These are phyloP conservation scores for Daedaleopsis nitida DNA, from an alignment of 768 basidiomycete species.

Conservation along the genomic window DNA sequence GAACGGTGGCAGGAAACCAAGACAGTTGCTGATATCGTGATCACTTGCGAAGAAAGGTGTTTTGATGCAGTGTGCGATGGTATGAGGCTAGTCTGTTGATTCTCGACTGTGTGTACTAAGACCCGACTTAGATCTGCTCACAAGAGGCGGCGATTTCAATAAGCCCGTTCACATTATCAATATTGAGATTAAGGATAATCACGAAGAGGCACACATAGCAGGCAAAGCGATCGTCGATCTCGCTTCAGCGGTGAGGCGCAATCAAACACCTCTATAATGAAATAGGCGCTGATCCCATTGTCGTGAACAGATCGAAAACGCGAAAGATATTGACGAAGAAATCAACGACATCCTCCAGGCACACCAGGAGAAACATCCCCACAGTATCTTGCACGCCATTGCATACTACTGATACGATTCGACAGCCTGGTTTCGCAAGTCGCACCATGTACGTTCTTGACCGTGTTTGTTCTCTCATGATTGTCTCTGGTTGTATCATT, in stretches of 20 bases:
- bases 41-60: slow-evolving; percentile 98
- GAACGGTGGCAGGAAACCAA: slow-evolving; percentile 96
- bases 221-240: slow-evolving; percentile 94
- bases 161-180: slow-evolving; percentile 96
- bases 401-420: slow-evolving; percentile 71
- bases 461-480: neutral
- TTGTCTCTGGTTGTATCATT: slow-evolving; percentile 9
- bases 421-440: neutral
- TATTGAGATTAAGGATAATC: slow-evolving; percentile 98
- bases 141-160: slow-evolving; percentile 89
- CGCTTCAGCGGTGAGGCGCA: slow-evolving; percentile 74
- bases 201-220: slow-evolving; percentile 96
- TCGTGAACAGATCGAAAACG: slow-evolving; percentile 69
- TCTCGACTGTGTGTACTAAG: slow-evolving; percentile 12
- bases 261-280: neutral
- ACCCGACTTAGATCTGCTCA: slow-evolving; percentile 66
- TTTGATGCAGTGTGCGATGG: slow-evolving; percentile 99
- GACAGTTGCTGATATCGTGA: slow-evolving; percentile 91
- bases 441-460: neutral
- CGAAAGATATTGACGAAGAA: slow-evolving; percentile 87
- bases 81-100: slow-evolving; percentile 39
- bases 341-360: slow-evolving; percentile 83
- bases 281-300: slow-evolving; percentile 7
- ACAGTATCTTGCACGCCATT: slow-evolving; percentile 87
- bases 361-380: slow-evolving; percentile 91